A percentile compares a stretch with the other conserved stretches of the same genome.
Conservation (phyloP, 2,329 filamentous ascomycete species). For the Penicillium corylophilum region DNA sequence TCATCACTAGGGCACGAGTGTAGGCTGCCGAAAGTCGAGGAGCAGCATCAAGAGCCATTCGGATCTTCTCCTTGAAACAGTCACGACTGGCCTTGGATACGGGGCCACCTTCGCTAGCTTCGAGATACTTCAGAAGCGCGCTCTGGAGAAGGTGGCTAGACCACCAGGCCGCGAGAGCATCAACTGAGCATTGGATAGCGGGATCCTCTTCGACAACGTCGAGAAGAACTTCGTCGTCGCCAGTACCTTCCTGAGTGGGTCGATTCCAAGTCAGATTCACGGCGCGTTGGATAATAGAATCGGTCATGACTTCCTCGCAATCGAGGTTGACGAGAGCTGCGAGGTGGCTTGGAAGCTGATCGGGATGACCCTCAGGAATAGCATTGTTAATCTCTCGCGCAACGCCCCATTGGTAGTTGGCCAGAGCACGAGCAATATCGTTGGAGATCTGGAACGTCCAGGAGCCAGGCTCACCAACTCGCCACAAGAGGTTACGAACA, state of each 20-base stretch:
- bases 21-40: constrained; percentile 74
- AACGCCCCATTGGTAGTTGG: constrained; percentile 75
- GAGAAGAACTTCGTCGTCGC: constrained; percentile 67
- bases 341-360: constrained; percentile 74
- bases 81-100: constrained; percentile 42
- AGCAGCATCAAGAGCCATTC: constrained; percentile 69
- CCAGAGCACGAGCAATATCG: constrained; percentile 69
- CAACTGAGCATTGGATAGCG: constrained; percentile 80
- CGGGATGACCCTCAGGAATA: constrained; percentile 55
- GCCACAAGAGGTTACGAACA: constrained; percentile 84
- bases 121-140: constrained; percentile 64
- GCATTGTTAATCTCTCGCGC: constrained; percentile 62
- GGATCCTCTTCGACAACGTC: constrained; percentile 82
- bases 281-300: constrained; percentile 76
- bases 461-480: constrained; percentile 65
- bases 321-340: constrained; percentile 73
- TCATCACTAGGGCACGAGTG: constrained; percentile 58
- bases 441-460: constrained; percentile 66
- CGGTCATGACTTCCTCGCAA: constrained; percentile 76
- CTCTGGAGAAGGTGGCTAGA: constrained; percentile 72
- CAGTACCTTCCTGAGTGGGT: constrained; percentile 66
- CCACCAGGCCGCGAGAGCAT: constrained; percentile 89
- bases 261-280: constrained; percentile 89
- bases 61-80: constrained; percentile 55
- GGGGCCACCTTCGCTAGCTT: constrained; percentile 50